Conservation (phyloP, 768 basidiomycete genomes). For the Leccinum incarnatum region DNA sequence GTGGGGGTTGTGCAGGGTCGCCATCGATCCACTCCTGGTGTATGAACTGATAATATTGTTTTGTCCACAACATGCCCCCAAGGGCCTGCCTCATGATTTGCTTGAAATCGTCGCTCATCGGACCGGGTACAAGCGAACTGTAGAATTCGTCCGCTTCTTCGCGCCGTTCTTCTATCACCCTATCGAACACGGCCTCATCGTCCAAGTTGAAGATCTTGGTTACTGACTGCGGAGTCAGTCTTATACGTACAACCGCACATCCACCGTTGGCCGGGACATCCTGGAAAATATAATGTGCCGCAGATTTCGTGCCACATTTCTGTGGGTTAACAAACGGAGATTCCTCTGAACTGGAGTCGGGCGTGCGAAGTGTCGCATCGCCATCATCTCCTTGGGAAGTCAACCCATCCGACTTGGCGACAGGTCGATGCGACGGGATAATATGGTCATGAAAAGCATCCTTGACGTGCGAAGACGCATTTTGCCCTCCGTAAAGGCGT, state of each 20-base stretch:
- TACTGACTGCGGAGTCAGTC: slow-evolving; percentile 76
- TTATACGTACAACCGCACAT: slow-evolving; percentile 91
- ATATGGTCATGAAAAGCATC: slow-evolving; percentile 99
- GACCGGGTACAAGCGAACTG: slow-evolving; percentile 69
- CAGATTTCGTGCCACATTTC: slow-evolving; percentile 86
- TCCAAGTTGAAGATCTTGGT: slow-evolving; percentile 77
- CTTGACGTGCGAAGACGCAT: slow-evolving; percentile 82
- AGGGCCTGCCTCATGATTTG: slow-evolving; percentile 97
- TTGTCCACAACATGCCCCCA: slow-evolving; percentile 97
- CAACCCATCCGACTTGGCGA: slow-evolving; percentile 35
- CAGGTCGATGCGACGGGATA: slow-evolving; percentile 76
- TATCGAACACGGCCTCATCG: slow-evolving; percentile 89
- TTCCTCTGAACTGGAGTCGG: neutral
- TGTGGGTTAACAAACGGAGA: slow-evolving; percentile 76
- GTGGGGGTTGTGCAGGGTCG: slow-evolving; percentile 92
- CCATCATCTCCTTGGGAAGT: neutral
- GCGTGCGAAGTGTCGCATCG: neutral
- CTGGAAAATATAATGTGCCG: slow-evolving; percentile 84
- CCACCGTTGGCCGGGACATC: slow-evolving; percentile 90
- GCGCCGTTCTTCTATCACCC: slow-evolving; percentile 82
- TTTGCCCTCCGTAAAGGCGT: slow-evolving; percentile 86
- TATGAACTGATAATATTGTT: slow-evolving; percentile 95
- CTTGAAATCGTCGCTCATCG: slow-evolving; percentile 87
- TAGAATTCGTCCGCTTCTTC: slow-evolving; percentile 98
- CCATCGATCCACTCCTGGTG: slow-evolving; percentile 97